Evolutionary conservation across 495 filamentous ascomycete genomes (phyloP), one percentile per base, ranked within the genome.

Genomic region (Aspergillus homomorphus): DNA sequence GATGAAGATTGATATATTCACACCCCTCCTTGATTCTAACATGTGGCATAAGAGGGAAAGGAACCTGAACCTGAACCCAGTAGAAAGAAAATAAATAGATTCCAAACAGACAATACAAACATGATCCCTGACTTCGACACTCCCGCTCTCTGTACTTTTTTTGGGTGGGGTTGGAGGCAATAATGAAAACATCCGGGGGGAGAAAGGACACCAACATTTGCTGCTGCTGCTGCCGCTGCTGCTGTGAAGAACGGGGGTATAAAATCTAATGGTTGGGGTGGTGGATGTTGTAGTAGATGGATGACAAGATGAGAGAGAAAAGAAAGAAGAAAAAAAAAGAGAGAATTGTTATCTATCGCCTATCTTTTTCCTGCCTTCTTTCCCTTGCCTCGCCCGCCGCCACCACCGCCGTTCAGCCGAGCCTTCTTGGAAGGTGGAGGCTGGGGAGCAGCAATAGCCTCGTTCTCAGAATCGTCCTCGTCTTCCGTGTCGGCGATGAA

Each of bases 401-500:
- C 64, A 23, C 58, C 64, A 33, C 59, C 61, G 28, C 60, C 57
- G 46, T 57, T 50, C 42, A 67, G 55, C 62, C 70, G 70, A 46
- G 65, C 62, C 69, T 75, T 79, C 66, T 77, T 76, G 33, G 72
- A 64, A 23, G 73, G 69, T 28, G 70, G 70, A 43, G 66, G 69
- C 44, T 66, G 60, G 46, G 68, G 61, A 23, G 65, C 62, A 4
- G 60, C 20, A 8, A 55, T 53, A 20, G 10, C 63, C 14, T 71
- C 74, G 50, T 69, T 71, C 21, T 75, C 76, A 20, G 73, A 77
- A 42, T 65, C 50, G 8, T 64, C 70, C 46, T 76, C 75, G 2
- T 77, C 74, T 42, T 79, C 76, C 7, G 71, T 71, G 51, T 80
- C 75, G 15, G 75, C 75, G 41, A 80, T 73, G 65, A 80, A 80